A percentile compares a stretch with the other conserved stretches of the same genome.
Conservation (phyloP, 169 alveolate genomes). For the Plasmodium gonderi region DNA sequence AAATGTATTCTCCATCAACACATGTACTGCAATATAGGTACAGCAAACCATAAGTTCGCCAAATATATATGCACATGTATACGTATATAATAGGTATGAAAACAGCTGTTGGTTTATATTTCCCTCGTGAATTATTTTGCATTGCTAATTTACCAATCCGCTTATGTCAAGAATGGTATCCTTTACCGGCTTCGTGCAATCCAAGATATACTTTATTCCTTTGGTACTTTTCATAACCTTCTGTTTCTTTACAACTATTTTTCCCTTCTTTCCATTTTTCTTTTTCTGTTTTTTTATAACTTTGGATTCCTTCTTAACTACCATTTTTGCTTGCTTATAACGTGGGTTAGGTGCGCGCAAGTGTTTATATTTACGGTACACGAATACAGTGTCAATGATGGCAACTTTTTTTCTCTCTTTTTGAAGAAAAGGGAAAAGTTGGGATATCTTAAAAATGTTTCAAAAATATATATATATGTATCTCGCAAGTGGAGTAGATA, state of each 20-base stretch:
- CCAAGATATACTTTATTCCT: conserved; percentile 81
- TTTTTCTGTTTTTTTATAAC: conserved; percentile 28
- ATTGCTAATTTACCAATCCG: conserved; percentile 82
- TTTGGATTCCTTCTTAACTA: conserved; percentile 47
- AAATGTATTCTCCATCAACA: too few species aligned
- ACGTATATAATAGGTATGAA: neutral
- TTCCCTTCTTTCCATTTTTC: conserved; percentile 25
- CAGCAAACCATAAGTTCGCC: too few species aligned
- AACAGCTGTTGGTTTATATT: too few species aligned
- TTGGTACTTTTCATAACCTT: conserved; percentile 42
- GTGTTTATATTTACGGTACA: too few species aligned
- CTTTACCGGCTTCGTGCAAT: conserved; percentile 94
- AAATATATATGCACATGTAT: conserved; percentile 6
- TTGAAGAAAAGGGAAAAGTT: neutral
- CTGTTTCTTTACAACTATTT: conserved; percentile 32
- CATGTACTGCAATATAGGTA: too few species aligned
- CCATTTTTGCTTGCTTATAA: conserved; percentile 9
- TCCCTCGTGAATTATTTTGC: neutral
- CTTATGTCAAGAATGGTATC: conserved; percentile 93
- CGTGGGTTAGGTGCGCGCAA: neutral
- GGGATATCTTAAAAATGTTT: neutral
- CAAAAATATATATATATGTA: too few species aligned
- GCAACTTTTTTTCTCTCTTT: too few species aligned
- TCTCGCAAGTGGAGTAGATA: too few species aligned
- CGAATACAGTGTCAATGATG: too few species aligned